Percentiles rank a stretch among this genome's conserved stretches.
These are phyloP conservation scores for Alternaria consortialis DNA, from an alignment of 2,329 filamentous ascomycete genomes.

Conservation along the genomic window DNA sequence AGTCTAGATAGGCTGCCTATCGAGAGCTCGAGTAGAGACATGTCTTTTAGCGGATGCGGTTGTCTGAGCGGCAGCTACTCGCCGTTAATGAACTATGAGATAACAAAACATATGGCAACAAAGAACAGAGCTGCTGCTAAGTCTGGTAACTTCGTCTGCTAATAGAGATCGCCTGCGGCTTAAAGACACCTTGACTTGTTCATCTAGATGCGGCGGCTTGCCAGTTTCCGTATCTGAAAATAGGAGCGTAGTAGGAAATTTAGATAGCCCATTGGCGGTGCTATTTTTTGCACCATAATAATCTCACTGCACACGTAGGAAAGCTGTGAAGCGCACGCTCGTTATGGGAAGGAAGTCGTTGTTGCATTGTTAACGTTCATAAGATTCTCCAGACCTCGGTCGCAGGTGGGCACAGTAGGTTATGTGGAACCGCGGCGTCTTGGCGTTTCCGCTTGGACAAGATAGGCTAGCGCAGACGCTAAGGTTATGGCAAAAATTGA, in stretches of 20 bases:
- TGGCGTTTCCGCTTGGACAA: slow-evolving; percentile 3
- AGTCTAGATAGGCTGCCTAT: too few relatives aligned
- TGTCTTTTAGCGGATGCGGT: too few relatives aligned
- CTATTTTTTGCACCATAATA: not conserved
- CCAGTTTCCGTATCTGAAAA: not conserved
- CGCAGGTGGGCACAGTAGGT: not conserved
- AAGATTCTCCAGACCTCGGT: slow-evolving; percentile 1
- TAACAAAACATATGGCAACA: too few relatives aligned
- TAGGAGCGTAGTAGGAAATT: not conserved
- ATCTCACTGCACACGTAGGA: not conserved
- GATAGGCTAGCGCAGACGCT: slow-evolving; percentile 17
- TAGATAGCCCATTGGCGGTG: too few relatives aligned
- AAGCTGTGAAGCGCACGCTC: not conserved
- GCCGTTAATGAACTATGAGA: too few relatives aligned
- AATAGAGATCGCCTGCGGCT: not conserved
- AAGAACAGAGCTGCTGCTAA: too few relatives aligned
- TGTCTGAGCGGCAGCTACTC: too few relatives aligned
- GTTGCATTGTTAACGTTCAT: not conserved
- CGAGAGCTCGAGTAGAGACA: too few relatives aligned
- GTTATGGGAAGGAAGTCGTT: not conserved
- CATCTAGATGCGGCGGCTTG: not conserved
- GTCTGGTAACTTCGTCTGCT: not conserved
- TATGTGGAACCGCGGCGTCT: not conserved
- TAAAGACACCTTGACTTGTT: not conserved
- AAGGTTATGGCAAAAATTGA: slow-evolving; percentile 24